Evolutionary conservation across 1,284 basidiomycete genomes (phyloP), one percentile per base, ranked within the genome.

Genomic region (Peniophora sp.): DNA sequence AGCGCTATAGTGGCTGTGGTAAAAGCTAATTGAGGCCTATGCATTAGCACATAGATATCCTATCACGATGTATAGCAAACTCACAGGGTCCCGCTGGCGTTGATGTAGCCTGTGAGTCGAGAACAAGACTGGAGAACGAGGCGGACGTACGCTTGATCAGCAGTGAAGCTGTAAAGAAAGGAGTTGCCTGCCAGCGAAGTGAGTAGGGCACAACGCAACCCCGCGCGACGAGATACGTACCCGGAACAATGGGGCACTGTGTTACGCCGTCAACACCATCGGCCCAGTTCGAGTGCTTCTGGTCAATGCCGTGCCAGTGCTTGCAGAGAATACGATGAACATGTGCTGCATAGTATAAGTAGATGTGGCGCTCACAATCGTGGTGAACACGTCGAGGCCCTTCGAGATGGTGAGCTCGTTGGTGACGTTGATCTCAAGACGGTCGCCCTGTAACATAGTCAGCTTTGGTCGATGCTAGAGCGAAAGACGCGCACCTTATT

Each of bases 271-370:
- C 53, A 52, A 69, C 69, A 16, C 73, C 75, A 53, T 77, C 70
- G 57, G 50, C 68, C 66, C 66, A 69, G 61, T 59, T 58, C 45
- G 44, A 23, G 20, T 24, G 44, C 3, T 55, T 58, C 61, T 60
- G 68, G 50, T 63, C 64, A 48, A 69, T 34, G 2, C 75, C 75
- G 50, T 78, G 75, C 74, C 74, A 78, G 55, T 77, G 75, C 74
- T 77, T 52, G 54, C 38, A 24, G 69, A 68, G 11, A 60, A 65
- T 56, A 59, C 67, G 20, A 55, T 61, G 2, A 25, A 10, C 12
- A 41, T 14, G 19, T 43, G 27, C 17, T 8, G 39, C 44, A 11
- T 14, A 46, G 27, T 8, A 9, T 20, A 24, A 11, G 14, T 24
- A 23, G 43, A 35, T 32, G 27, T 2, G n/a, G 20, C 17, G 32